Evolutionary conservation across 225 moss, liverwort and hornwort genomes (phyloP).

Genomic region (Polytrichum commune): DNA sequence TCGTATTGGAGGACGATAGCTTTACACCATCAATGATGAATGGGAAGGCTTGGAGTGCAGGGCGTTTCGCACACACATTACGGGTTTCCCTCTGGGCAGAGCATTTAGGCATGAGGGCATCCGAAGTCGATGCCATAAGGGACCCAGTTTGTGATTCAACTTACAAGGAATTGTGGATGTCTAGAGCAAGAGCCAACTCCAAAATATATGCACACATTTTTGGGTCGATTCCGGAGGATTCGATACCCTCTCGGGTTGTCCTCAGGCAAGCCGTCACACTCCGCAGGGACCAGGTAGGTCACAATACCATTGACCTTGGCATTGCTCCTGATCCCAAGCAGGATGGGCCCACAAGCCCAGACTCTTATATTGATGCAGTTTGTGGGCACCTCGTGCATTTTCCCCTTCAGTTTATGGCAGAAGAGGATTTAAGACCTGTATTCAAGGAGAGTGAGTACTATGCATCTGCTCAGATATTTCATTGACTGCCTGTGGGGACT

Average conservation of each 20-base stretch:
- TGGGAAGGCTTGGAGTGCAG: constrained; percentile 59
- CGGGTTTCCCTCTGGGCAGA: constrained; percentile 58
- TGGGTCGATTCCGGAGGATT: constrained; percentile 53
- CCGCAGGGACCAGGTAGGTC: constrained; percentile 48
- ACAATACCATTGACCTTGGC: constrained; percentile 63
- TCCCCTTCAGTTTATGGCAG: constrained; percentile 54
- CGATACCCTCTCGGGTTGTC: constrained; percentile 42
- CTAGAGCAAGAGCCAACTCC: constrained; percentile 43
- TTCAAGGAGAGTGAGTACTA: constrained; percentile 76
- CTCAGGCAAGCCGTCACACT: constrained; percentile 48
- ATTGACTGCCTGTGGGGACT: constrained; percentile 24
- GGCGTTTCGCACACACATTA: constrained; percentile 55
- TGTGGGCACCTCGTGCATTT: constrained; percentile 53
- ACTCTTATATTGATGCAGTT: constrained; percentile 50
- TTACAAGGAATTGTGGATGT: constrained; percentile 55
- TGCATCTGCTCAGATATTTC: constrained; percentile 61
- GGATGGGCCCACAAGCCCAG: constrained; percentile 8
- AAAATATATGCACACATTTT: constrained; percentile 39
- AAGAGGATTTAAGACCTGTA: constrained; percentile 66
- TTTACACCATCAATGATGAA: constrained; percentile 55
- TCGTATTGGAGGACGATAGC: constrained; percentile 56
- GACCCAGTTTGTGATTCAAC: constrained; percentile 56
- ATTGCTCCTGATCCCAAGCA: constrained; percentile 34
- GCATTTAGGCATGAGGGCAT: constrained; percentile 46
- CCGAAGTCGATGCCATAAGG: constrained; percentile 30